These are phyloP conservation scores for Tricholoma hemisulphureum DNA, from an alignment of 768 basidiomycete genomes.

Conservation along the genomic window DNA sequence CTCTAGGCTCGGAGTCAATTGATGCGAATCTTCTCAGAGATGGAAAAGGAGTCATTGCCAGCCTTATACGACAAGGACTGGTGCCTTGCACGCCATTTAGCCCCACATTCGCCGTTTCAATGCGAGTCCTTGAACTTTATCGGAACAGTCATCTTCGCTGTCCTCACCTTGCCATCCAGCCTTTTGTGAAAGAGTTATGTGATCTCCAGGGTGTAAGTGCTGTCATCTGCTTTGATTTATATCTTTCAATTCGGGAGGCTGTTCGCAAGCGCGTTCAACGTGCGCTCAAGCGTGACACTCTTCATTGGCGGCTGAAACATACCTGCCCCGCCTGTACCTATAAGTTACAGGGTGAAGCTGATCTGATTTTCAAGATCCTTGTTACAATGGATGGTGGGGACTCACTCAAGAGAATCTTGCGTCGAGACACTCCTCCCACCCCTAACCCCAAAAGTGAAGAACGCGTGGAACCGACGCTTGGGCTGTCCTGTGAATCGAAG, in stretches of 20 bases:
- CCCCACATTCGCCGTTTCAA: slow-evolving; percentile 18
- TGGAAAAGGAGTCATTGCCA: slow-evolving; percentile 3
- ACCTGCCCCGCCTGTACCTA: slow-evolving; percentile 29
- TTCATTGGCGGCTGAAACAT: slow-evolving; percentile 25
- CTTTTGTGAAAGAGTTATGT: slow-evolving; percentile 27
- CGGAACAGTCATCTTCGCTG: slow-evolving; percentile 16
- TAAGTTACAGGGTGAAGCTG: slow-evolving; percentile 20
- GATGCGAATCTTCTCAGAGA: neutral
- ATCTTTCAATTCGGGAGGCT: slow-evolving; percentile 12
- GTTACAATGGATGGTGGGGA: too few species aligned
- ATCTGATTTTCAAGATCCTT: slow-evolving; percentile 3
- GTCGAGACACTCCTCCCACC: neutral
- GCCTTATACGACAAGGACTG: slow-evolving; percentile 21
- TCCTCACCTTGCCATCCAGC: slow-evolving; percentile 25
- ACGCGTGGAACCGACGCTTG: neutral
- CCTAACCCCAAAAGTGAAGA: neutral
- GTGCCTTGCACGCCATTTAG: slow-evolving; percentile 23
- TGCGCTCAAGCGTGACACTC: slow-evolving; percentile 20
- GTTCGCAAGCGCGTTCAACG: slow-evolving; percentile 13
- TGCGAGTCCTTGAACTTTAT: slow-evolving; percentile 22
- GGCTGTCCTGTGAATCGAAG: slow-evolving; percentile 6
- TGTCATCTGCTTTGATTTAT: slow-evolving; percentile 24
- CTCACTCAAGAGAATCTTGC: neutral
- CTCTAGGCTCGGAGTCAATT: neutral
- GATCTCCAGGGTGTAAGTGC: slow-evolving; percentile 22